Conservation (phyloP, 805 yeast species). For the Candida boidinii region DNA sequence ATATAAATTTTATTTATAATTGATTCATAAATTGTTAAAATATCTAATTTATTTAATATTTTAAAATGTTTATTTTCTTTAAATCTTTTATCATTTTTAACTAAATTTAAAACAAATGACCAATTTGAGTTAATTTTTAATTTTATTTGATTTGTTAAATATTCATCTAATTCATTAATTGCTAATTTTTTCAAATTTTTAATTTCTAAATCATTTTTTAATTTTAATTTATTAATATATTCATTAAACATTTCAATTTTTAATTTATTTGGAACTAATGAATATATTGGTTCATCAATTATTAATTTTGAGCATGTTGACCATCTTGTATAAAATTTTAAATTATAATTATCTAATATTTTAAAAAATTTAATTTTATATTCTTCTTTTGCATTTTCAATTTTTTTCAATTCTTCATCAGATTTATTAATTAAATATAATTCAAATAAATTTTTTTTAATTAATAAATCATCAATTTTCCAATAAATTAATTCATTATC, state of each 20-base stretch:
- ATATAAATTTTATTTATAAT: constrained; percentile 21
- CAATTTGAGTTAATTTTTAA: constrained; percentile 24
- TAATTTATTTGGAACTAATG: constrained; percentile 49
- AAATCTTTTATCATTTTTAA: constrained; percentile 41
- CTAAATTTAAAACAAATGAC: constrained; percentile 26
- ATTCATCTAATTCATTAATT: constrained; percentile 39
- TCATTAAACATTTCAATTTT: constrained; percentile 46
- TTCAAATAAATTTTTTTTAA: constrained; percentile 56
- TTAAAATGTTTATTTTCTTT: constrained; percentile 50
- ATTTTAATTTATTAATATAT: constrained; percentile 33
- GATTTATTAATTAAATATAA: constrained; percentile 46
- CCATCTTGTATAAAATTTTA: constrained; percentile 61
- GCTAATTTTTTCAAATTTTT: constrained; percentile 36
- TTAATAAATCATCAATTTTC: constrained; percentile 52
- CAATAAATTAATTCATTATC: constrained; percentile 59
- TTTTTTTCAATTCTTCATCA: constrained; percentile 42
- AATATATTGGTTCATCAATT: constrained; percentile 57
- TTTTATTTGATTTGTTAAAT: constrained; percentile 23
- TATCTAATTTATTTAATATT: constrained; percentile 47
- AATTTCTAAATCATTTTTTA: constrained; percentile 19
- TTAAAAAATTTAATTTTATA: constrained; percentile 46
- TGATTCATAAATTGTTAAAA: constrained; percentile 41
- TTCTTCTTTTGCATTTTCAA: constrained; percentile 42
- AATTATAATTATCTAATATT: constrained; percentile 33
- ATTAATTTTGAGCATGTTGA: constrained; percentile 41